Base-by-base conservation (phyloP, 768 basidiomycete genomes). In the Russula abietina region DNA sequence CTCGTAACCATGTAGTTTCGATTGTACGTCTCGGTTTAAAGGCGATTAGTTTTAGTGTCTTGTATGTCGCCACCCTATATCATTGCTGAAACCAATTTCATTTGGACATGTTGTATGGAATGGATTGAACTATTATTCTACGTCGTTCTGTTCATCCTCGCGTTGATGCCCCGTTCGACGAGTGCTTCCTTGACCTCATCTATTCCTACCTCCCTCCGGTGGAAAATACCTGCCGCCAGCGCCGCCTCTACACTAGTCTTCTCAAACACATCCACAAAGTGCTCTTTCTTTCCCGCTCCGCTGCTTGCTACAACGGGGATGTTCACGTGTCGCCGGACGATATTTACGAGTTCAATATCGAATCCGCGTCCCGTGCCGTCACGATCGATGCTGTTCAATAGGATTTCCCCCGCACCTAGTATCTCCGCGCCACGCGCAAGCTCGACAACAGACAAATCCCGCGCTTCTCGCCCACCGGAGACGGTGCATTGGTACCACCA, bases 401-500 rank as follows among this genome's bases (percentile, higher is more conserved):
- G 75, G 65, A 98, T 85, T 75, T 99, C 97, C 4, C 97, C 97
- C 0, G 97, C 95, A 4, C 97, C 97, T 17, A 99, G 83, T 45
- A 72, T 72, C 72, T 97, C 93, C n/a, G 87, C 93, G 14, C 96
- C 97, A 61, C 84, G 79, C 19, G 90, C 92, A n/a, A 99, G 84
- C 74, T 98, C 87, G 24, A 92, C 84, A 48, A 86, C 96, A 16
- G 96, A 97, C 36, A 99, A 75, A 39, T 84, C 85, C 14, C 93
- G 85, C 26, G 78, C 67, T 72, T 93, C 89, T 33, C 97, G 86
- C 16, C 97, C 97, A 43, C 97, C 96, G 1, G 87, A 90, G 52
- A 98, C 90, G 12, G 97, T 98, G 74, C 97, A 98, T 72, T 95
- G 93, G 74, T 99, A 99, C 97, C 96, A 98, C 94, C 97, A 98